Percentiles rank a stretch among this genome's conserved stretches.
These are phyloP conservation scores for Ciborinia camelliae DNA, from an alignment of 2,329 filamentous ascomycete genomes.

Conservation along the genomic window DNA sequence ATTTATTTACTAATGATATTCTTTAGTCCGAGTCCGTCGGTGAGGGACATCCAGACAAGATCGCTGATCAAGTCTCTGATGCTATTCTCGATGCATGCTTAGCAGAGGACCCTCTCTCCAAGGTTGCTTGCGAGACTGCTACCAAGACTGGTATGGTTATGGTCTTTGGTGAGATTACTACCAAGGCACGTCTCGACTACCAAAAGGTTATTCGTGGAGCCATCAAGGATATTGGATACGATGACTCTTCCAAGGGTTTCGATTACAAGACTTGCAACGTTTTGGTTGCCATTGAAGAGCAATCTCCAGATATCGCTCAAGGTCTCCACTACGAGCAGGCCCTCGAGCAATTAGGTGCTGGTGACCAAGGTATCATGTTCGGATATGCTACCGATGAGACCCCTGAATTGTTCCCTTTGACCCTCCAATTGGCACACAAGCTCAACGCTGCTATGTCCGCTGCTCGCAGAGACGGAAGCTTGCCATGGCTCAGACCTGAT, in stretches of 20 bases:
- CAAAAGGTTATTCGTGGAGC: conserved; percentile 92
- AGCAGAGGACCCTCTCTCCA: conserved; percentile 90
- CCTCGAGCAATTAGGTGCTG: conserved; percentile 94
- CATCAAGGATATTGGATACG: conserved; percentile 99
- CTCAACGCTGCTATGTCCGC: conserved; percentile 93
- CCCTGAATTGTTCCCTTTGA: conserved; percentile 92
- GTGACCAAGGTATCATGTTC: conserved; percentile 99
- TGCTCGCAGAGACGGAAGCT: conserved; percentile 79
- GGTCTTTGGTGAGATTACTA: conserved; percentile 98
- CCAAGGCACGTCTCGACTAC: conserved; percentile 94
- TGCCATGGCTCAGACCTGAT: conserved; percentile 95
- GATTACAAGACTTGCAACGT: conserved; percentile 99
- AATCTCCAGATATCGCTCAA: conserved; percentile 98
- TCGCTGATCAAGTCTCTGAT: conserved; percentile 97
- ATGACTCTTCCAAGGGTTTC: conserved; percentile 95
- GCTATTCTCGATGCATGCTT: conserved; percentile 98
- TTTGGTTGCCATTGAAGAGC: conserved; percentile 97
- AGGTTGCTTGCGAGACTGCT: conserved; percentile 98
- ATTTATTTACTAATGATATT: conserved; percentile 23
- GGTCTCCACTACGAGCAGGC: conserved; percentile 98
- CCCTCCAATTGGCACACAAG: conserved; percentile 91
- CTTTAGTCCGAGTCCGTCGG: conserved; percentile 77
- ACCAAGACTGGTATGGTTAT: conserved; percentile 99
- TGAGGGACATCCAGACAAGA: conserved; percentile 94
- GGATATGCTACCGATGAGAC: conserved; percentile 99